Evolutionary conservation across 2,329 filamentous ascomycete species (phyloP), one percentile per base, ranked within the genome.

Genomic region (Aspergillus thermomutatus): DNA sequence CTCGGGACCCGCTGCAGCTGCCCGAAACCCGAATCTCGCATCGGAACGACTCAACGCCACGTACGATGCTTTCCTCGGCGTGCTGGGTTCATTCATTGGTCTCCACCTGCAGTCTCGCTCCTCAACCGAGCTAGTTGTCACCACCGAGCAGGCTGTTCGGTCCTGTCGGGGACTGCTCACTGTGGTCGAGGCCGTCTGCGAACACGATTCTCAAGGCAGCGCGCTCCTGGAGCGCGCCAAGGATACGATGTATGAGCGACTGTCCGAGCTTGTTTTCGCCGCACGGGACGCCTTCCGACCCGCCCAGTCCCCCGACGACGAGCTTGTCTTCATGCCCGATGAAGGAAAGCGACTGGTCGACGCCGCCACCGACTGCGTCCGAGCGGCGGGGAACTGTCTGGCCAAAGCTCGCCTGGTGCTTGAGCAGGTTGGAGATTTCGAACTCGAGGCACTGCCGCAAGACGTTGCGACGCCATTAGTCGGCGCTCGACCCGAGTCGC

Each of bases 61-160:
- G 51, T 92, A 97, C 76, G 92, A 97, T 75, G 85, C 85, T 7
- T 96, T 97, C 68, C 79, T 99, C 53, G 94, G 92, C 6, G 89
- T 92, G 69, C 84, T 99, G 52, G 93, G 91, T 51, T 95, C 91
- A 4, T 96, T 97, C 72, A 93, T 97, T 70, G 94, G 94, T 17
- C 82, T 97, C 55, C 91, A 97, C 73, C 81, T 97, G 58, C 92
- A 97, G 71, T 94, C 92, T n/a, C 88, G 94, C 60, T 94, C 92
- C 7, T 88, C 91, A 8, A 85, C 89, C 1, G 92, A 96, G 71
- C 82, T 97, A 50, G 86, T 92, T 31, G 77, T 87, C 10, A 92
- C 90, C 17, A 93, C 95, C 49, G 88, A 90, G 69, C 88, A 93
- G 70, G 91, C 92, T 8, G 90, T 92, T 9, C 82, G 86, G 7